phyloP scores from a whole-genome alignment of 257 asterid genomes.

The Coffea eugenioides region DNA sequence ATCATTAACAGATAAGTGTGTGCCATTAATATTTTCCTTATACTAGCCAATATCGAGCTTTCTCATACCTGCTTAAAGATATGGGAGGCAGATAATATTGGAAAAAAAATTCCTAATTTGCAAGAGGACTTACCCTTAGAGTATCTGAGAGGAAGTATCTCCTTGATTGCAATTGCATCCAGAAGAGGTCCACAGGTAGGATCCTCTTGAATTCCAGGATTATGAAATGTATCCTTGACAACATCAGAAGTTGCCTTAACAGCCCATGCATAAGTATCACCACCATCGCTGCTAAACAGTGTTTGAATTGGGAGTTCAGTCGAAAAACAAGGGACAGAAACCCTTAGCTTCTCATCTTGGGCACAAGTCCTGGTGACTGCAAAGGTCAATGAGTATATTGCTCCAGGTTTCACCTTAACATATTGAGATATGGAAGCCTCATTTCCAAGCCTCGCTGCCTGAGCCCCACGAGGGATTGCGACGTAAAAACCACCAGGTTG shows the following conservation, averaged over 20 bases:
- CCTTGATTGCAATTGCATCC: conserved; percentile 79
- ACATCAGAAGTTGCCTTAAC: conserved; percentile 52
- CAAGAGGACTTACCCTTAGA: conserved; percentile 36
- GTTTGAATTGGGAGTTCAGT: conserved; percentile 72
- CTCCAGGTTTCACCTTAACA: conserved; percentile 40
- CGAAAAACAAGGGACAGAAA: conserved; percentile 49
- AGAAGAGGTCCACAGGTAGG: conserved; percentile 77
- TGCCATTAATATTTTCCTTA: no score
- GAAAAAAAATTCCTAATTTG: no score
- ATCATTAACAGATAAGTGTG: no score
- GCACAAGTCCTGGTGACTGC: conserved; percentile 78
- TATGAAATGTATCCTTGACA: conserved; percentile 61
- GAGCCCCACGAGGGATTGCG: conserved; percentile 66
- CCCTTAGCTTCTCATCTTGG: conserved; percentile 58
- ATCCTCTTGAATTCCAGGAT: conserved; percentile 74
- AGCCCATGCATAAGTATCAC: conserved; percentile 83
- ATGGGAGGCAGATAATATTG: no score
- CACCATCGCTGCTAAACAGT: conserved; percentile 64
- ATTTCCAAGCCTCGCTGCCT: conserved; percentile 70
- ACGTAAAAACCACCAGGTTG: conserved; percentile 72
- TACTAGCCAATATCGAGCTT: no score
- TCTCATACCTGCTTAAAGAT: no score
- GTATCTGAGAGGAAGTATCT: conserved; percentile 35
- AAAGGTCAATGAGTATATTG: conserved; percentile 44
- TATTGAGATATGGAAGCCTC: conserved; percentile 63